Base-by-base conservation (phyloP, 2,329 filamentous ascomycete genomes). In the Aureobasidium sp. region DNA sequence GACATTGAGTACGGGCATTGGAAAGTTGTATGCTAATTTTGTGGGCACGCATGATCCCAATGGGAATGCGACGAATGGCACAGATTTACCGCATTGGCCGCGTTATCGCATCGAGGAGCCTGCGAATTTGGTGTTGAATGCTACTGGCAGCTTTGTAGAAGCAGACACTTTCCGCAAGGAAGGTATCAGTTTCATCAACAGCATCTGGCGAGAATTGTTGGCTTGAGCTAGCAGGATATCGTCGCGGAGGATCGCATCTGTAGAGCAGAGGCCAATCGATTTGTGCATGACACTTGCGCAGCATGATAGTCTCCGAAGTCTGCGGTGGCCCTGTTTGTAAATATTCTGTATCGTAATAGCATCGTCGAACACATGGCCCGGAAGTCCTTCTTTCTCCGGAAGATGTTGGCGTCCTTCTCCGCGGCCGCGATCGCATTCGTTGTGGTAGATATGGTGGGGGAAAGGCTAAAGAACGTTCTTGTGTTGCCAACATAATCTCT, bases 131-230 rank as follows among this genome's bases (percentile, higher is more conserved):
- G 71, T 76, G 3, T 55, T 76, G 0, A 75, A 75, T 58, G 70
- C 70, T 4, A 72, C 70, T 11, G 59, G 61, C 17, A 71, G 67
- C 25, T 72, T 68, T 62, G 63, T 76, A 1, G 76, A 78, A 57
- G 61, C 66, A 2, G 75, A 78, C 57, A 74, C 68, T 0, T 78
- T 70, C 63, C 68, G 75, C 32, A 71, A 70, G 38, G 72, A 75
- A 55, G 71, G 68, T 0, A 77, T 78, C 29, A 68, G 61, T 6
- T 75, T 66, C 50, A 68, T 75, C 49, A 74, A 73, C 56, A 66
- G 60, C 1, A 68, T 74, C 24, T 55, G 47, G 35, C 39, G 53
- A 8, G 55, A 57, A 37, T 39, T 57, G 22, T 42, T 57, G 24
- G 52, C 52, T 11, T 57, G n/a, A 16, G 27, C 2, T 29, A 7